Percentiles rank a stretch among this genome's conserved stretches.
phyloP scores from a whole-genome alignment of 148 eudicot species.

The Dysphania ambrosioides region DNA sequence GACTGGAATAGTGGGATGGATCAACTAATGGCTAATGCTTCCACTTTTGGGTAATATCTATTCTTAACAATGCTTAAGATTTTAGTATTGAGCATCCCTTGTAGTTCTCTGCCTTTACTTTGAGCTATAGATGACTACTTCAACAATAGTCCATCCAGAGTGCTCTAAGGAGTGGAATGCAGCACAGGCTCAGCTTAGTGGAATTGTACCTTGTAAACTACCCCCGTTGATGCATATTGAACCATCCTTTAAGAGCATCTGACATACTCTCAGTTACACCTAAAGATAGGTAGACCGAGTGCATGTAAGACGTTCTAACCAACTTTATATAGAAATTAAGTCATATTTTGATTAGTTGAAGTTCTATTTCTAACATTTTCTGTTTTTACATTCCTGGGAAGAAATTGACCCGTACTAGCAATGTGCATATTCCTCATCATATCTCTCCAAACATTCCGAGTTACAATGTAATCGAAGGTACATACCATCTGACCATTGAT shows the following conservation, averaged over 20 bases:
- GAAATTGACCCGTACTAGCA: slow-evolving; percentile 88
- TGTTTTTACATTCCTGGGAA: slow-evolving; percentile 45
- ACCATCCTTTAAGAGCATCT: too few species aligned
- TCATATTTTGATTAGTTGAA: background rate
- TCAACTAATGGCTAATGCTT: slow-evolving; percentile 97
- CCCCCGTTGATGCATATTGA: too few species aligned
- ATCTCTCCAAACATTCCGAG: slow-evolving; percentile 89
- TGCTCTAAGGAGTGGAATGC: slow-evolving; percentile 88
- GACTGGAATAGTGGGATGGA: slow-evolving; percentile 78
- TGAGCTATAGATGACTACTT: slow-evolving; percentile 88
- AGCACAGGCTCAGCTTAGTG: slow-evolving; percentile 91
- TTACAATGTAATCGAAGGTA: too few species aligned
- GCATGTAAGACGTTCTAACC: slow-evolving; percentile 36
- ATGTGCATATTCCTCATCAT: slow-evolving; percentile 92
- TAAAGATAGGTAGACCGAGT: too few species aligned
- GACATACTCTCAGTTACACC: too few species aligned
- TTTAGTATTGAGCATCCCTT: too few species aligned
- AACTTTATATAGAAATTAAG: background rate
- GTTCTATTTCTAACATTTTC: slow-evolving; percentile 7
- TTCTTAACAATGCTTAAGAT: too few species aligned
- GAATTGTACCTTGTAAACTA: slow-evolving; percentile 95
- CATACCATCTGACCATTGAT: background rate
- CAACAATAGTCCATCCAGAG: slow-evolving; percentile 96
- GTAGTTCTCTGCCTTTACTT: background rate
- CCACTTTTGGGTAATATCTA: slow-evolving; percentile 97